These are phyloP conservation scores for Diaporthe citrichinensis DNA, from an alignment of 2,329 filamentous ascomycete genomes.

Conservation along the genomic window DNA sequence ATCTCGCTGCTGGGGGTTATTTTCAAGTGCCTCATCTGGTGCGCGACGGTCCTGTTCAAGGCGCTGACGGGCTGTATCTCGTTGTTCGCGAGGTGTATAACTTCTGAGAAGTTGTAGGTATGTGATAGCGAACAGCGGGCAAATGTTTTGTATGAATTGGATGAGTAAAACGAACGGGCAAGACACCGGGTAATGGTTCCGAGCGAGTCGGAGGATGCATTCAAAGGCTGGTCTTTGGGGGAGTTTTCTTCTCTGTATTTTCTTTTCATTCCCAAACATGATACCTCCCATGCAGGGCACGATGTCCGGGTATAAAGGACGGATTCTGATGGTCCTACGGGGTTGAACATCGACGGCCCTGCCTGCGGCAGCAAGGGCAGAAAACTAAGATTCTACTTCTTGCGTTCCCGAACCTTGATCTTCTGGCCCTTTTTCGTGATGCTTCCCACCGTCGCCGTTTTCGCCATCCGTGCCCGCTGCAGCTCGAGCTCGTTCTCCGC, in stretches of 20 bases:
- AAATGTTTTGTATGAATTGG: conserved; percentile 34
- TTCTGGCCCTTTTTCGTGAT: conserved; percentile 73
- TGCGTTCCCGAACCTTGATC: conserved; percentile 74
- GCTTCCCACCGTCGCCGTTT: conserved; percentile 73
- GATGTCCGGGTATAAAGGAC: conserved; percentile 23
- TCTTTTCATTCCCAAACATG: conserved; percentile 30
- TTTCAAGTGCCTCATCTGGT: conserved; percentile 72
- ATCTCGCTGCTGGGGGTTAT: conserved; percentile 66
- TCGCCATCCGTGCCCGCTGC: conserved; percentile 75
- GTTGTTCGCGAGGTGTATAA: conserved; percentile 65
- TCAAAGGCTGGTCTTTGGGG: conserved; percentile 28
- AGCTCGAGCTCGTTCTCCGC: conserved; percentile 71
- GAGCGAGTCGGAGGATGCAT: conserved; percentile 30
- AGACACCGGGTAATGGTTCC: conserved; percentile 35
- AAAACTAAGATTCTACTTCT: conserved; percentile 61
- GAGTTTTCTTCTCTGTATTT: conserved; percentile 33
- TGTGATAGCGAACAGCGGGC: conserved; percentile 7
- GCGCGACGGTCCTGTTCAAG: conserved; percentile 69
- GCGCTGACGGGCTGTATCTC: conserved; percentile 65
- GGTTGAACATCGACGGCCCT: conserved; percentile 6
- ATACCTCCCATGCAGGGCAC: conserved; percentile 38
- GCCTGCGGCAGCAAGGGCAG: conserved; percentile 20
- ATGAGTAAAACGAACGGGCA: conserved; percentile 35
- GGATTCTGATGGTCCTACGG: conserved; percentile 7
- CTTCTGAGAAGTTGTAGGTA: conserved; percentile 55